Base-by-base conservation (phyloP, 2,329 filamentous ascomycete species). In the Verticillium longisporum region DNA sequence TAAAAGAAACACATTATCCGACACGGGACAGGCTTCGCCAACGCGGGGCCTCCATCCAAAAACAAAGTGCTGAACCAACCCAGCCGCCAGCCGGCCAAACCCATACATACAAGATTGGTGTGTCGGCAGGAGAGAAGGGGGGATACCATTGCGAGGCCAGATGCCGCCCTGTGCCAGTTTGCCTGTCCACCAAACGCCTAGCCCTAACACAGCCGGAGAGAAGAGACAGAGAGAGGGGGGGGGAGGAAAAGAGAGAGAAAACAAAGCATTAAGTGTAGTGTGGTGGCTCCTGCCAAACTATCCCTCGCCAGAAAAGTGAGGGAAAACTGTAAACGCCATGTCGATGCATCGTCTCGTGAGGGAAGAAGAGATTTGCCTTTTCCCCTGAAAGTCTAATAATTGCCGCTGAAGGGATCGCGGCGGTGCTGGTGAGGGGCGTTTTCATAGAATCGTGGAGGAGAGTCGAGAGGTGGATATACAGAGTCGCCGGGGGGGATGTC, bases 171-270 rank as follows among this genome's bases (percentile, higher is more conserved):
- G 37, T 36, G 57, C 26, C 61, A 61, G 61, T 56, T 55, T 31
- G 57, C 26, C 61, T 63, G 61, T 56, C 57, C 58, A 53, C n/a
- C 54, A 57, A 38, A 37, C 14, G 55, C 38, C 15, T 50, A 37
- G 56, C 53, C 21, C 55, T 10, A 21, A 6, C 45, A 60, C 33
- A 38, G 55, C 36, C 50, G 41, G 60, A 63, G 54, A 55, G 59
- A 26, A 26, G 26, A 26, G 26, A 26, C 26, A 60, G 62, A 63
- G 61, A 63, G 55, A 56, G 21, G 41, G 31, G n/a, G 37, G 32
- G 45, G 36, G 15, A 32, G 34, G 18, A 36, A 3, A 54, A 38
- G 37, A 53, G 54, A 55, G 15, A 34, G 26, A 36, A 34, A 31
- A 18, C 36, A 34, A 38, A 50, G 34, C 59, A 55, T n/a, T 57